A percentile compares a stretch with the other conserved stretches of the same genome.
phyloP scores from a whole-genome alignment of 192 early-diverging fungal species.

The Chytriomyces confervae region DNA sequence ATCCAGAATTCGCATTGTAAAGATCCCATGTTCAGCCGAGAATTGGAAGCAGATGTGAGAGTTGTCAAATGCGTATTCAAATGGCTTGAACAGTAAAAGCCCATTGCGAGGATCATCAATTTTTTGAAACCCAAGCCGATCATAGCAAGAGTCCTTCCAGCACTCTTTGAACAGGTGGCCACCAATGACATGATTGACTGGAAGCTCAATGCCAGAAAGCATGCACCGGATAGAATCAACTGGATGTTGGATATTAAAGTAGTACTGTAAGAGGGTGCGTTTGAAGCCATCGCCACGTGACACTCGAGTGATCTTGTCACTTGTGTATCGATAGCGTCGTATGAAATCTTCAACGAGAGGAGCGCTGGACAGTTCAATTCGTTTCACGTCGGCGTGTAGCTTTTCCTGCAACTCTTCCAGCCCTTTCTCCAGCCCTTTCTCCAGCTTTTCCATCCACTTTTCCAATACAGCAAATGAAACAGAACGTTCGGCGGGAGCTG shows the following conservation, averaged over 20 bases:
- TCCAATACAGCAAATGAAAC: too few species aligned
- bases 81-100: constrained; percentile 1
- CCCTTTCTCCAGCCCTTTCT: too few species aligned
- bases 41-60: neutral
- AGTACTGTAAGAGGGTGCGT: too few species aligned
- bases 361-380: too few species aligned
- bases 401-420: neutral
- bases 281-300: too few species aligned
- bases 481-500: too few species aligned
- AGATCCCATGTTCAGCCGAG: neutral
- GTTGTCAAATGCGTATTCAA: constrained; percentile 4
- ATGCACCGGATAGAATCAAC: neutral
- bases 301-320: too few species aligned
- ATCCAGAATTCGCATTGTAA: neutral
- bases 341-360: too few species aligned
- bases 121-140: neutral
- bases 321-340: too few species aligned
- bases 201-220: neutral
- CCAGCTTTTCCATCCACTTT: too few species aligned
- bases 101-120: constrained; percentile 1
- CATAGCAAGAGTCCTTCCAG: constrained; percentile 5
- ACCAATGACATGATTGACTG: neutral
- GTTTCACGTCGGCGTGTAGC: too few species aligned
- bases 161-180: neutral
- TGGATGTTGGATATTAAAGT: neutral